phyloP scores from a whole-genome alignment of 257 asterid genomes.

The Schizonepeta tenuifolia region DNA sequence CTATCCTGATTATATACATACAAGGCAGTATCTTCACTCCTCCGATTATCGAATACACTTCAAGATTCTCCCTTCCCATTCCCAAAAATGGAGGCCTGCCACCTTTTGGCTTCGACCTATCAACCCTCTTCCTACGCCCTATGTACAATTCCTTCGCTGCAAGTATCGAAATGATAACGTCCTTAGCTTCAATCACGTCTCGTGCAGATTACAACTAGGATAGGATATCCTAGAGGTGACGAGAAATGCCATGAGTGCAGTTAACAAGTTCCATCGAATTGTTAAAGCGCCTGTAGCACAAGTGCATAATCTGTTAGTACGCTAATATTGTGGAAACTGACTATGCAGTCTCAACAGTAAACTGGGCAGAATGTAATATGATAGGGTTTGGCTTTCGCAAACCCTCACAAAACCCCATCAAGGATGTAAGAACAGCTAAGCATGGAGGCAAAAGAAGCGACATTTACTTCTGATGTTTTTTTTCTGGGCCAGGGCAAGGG shows the following conservation, averaged over 20 bases:
- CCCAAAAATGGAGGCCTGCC: slow-evolving; percentile 34
- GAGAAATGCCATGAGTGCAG: slow-evolving; percentile 37
- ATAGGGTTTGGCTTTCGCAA: too few species aligned
- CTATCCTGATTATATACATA: too few species aligned
- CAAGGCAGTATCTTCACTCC: not conserved
- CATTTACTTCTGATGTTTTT: too few species aligned
- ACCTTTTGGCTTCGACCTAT: slow-evolving; percentile 47
- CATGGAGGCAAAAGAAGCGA: too few species aligned
- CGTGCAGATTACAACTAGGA: slow-evolving; percentile 16
- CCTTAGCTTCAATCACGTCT: not conserved
- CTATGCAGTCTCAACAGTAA: not conserved
- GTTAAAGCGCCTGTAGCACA: slow-evolving; percentile 43
- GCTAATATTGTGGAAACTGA: not conserved
- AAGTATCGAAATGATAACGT: not conserved
- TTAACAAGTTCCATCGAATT: slow-evolving; percentile 32
- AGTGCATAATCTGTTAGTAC: slow-evolving; percentile 16
- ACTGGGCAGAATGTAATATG: not conserved
- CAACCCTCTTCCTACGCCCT: slow-evolving; percentile 33
- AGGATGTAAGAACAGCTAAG: too few species aligned
- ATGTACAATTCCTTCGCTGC: slow-evolving; percentile 33
- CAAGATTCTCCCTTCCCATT: not conserved
- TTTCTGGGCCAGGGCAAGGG: too few species aligned
- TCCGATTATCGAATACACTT: not conserved
- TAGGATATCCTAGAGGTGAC: slow-evolving; percentile 7
- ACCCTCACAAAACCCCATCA: too few species aligned